Evolutionary conservation across 495 filamentous ascomycete genomes (phyloP), one percentile per base, ranked within the genome.

Genomic region (Patellaria atrata): DNA sequence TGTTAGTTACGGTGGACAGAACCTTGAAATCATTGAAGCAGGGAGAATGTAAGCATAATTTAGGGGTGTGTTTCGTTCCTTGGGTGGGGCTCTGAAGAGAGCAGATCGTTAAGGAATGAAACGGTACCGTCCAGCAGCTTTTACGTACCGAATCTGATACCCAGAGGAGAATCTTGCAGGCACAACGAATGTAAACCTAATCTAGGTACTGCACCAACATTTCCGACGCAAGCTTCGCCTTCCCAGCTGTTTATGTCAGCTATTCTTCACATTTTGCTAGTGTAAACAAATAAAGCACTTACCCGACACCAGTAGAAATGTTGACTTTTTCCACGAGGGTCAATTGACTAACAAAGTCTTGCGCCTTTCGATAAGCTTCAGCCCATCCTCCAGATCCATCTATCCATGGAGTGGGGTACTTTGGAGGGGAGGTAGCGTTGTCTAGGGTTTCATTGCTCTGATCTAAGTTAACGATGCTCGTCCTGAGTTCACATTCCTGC

Each of bases 321-420:
- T 94, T 94, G 52, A 93, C 79, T 64, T 94, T 94, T 62, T 94
- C 85, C 8, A 76, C 58, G 38, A 94, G 58, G 0, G 84, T 94
- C 53, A 94, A 60, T 57, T 82, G 71, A 5, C 74, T 77, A 23
- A 94, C 85, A 40, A 92, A 87, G 0, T 61, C 67, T 40, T 70
- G 70, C 4, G 85, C 85, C 45, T 82, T 77, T 22, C 52, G 56
- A 51, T 92, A 85, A 8, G 83, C 82, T 3, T 77, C 74, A 24
- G 70, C 64, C 85, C 85, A 93, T 17, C 35, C 44, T 27, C 67
- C 72, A 5, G 74, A 67, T 19, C 73, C 68, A 43, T 71, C 65
- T 60, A 71, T 73, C 79, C 86, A 87, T 59, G 47, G 52, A 21
- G n/a, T n/a, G n/a, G n/a, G n/a, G n/a, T n/a, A n/a, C n/a, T n/a